Evolutionary conservation across 1,139 yeast species (phyloP).

Genomic region (Blastobotrys malaysiensis): DNA sequence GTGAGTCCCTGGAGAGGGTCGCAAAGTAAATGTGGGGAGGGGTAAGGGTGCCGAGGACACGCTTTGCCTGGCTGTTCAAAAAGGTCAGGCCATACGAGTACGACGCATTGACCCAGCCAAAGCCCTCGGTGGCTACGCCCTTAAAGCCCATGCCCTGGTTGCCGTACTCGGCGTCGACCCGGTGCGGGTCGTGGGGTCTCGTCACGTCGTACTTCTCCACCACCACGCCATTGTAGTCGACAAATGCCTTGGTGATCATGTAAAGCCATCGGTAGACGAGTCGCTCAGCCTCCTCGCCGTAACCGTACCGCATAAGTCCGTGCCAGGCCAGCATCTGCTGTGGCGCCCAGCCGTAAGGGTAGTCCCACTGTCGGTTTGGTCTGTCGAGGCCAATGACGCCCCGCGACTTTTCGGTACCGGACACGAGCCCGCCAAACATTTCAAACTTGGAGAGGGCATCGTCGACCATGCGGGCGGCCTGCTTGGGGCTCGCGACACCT

Average conservation of each 20-base stretch:
- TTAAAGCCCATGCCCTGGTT: slow-evolving; percentile 91
- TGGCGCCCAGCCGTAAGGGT: slow-evolving; percentile 98
- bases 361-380: slow-evolving; percentile 96
- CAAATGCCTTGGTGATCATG: slow-evolving; percentile 88
- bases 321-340: slow-evolving; percentile 95
- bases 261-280: slow-evolving; percentile 82
- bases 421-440: slow-evolving; percentile 81
- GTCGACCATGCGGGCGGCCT: slow-evolving; percentile 59
- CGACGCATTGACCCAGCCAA: slow-evolving; percentile 93
- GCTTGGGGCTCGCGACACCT: slow-evolving; percentile 63
- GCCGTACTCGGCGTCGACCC: slow-evolving; percentile 94
- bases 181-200: slow-evolving; percentile 75
- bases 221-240: slow-evolving; percentile 90
- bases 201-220: slow-evolving; percentile 95
- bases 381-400: slow-evolving; percentile 65
- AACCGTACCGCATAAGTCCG: slow-evolving; percentile 75
- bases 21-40: slow-evolving; percentile 67
- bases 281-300: slow-evolving; percentile 57
- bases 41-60: slow-evolving; percentile 79
- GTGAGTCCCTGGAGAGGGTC: slow-evolving; percentile 4
- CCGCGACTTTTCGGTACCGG: slow-evolving; percentile 74
- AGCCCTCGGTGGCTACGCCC: slow-evolving; percentile 93
- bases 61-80: slow-evolving; percentile 59
- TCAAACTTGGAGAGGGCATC: slow-evolving; percentile 69
- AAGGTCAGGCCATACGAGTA: slow-evolving; percentile 69